These are phyloP conservation scores for Neckera pumila DNA, from an alignment of 225 moss, liverwort and hornwort species.

Conservation along the genomic window DNA sequence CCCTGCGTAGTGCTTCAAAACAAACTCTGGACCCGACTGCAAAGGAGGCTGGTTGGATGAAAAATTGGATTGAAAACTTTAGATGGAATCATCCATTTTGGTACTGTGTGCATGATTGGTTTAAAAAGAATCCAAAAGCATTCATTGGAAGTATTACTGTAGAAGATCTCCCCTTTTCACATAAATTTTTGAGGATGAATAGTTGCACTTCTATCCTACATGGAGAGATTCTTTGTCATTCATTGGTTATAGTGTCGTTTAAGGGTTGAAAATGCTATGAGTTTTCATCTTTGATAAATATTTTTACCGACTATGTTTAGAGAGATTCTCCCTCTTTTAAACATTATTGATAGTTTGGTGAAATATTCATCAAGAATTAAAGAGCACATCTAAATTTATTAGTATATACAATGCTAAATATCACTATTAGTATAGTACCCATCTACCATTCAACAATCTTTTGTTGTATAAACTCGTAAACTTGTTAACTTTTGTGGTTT, in stretches of 20 bases:
- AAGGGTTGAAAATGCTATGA: too few relatives aligned
- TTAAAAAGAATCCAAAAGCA: too few relatives aligned
- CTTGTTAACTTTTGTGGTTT: background rate
- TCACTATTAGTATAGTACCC: background rate
- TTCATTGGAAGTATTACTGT: too few relatives aligned
- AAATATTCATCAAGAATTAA: background rate
- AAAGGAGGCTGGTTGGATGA: background rate
- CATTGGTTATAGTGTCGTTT: too few relatives aligned
- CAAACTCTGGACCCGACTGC: background rate
- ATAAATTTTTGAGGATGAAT: too few relatives aligned
- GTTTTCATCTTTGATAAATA: background rate
- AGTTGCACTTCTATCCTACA: too few relatives aligned
- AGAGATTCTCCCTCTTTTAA: background rate
- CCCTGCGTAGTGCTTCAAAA: background rate
- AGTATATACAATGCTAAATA: fast-evolving
- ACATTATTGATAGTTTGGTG: background rate
- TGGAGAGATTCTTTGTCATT: too few relatives aligned
- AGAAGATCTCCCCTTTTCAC: too few relatives aligned
- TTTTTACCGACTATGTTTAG: background rate
- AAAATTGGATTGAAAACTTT: background rate
- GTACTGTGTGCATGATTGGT: too few relatives aligned
- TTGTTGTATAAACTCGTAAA: background rate
- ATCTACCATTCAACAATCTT: background rate
- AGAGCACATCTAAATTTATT: background rate
- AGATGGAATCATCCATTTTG: too few relatives aligned